These are phyloP conservation scores for Pulveroboletus ravenelii DNA, from an alignment of 768 basidiomycete genomes.

Conservation along the genomic window DNA sequence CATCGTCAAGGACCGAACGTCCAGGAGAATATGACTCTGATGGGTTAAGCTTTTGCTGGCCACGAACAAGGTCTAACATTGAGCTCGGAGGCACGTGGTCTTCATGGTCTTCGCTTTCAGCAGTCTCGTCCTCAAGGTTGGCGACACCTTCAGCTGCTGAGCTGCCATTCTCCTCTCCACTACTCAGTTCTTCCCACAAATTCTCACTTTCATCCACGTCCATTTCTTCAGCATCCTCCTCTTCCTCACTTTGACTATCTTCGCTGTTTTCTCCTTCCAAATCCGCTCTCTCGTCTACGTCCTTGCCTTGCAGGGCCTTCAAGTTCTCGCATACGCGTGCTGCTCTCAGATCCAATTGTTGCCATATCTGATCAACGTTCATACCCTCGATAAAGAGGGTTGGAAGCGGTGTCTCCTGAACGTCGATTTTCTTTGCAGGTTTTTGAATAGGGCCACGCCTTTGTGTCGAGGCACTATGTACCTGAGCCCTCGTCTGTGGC, in stretches of 20 bases:
- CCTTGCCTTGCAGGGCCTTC: constrained; percentile 56
- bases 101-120: constrained; percentile 38
- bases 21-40: constrained; percentile 19
- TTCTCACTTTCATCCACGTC: constrained; percentile 24
- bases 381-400: constrained; percentile 74
- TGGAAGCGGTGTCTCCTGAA: constrained; percentile 66
- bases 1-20: constrained; percentile 70
- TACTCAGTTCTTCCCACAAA: constrained; percentile 26
- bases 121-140: constrained; percentile 36
- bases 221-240: constrained; percentile 31
- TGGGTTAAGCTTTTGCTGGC: constrained; percentile 23
- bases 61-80: constrained; percentile 24
- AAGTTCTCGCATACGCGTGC: constrained; percentile 67
- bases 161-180: constrained; percentile 22
- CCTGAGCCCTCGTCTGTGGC: constrained; percentile 71
- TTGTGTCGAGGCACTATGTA: constrained; percentile 34
- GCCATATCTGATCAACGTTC: constrained; percentile 88
- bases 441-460: constrained; percentile 38
- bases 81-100: constrained; percentile 20
- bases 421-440: constrained; percentile 28
- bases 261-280: constrained; percentile 12
- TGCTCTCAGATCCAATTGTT: constrained; percentile 81
- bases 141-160: constrained; percentile 25
- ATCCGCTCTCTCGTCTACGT: constrained; percentile 23
- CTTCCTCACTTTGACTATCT: constrained; percentile 26